Evolutionary conservation across 176 grass and related monocot species (phyloP), one percentile per base, ranked within the genome.

Genomic region (Avena insularis): DNA sequence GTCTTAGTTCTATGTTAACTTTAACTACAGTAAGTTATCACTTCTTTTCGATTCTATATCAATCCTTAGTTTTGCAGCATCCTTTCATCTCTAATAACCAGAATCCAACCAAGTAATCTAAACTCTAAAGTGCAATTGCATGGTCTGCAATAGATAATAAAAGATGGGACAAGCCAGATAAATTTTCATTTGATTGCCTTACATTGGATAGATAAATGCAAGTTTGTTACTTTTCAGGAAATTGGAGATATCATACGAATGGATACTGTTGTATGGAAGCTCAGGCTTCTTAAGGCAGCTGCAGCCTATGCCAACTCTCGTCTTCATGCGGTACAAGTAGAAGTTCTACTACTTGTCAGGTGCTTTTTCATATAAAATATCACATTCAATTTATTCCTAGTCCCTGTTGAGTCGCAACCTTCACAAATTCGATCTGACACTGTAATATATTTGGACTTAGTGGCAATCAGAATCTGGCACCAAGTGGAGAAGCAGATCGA

Each of bases 311-410:
- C 93, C 65, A 98, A 98, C 75, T 98, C 95, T 83, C 86, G 90
- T 49, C 83, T 98, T 60, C 86, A 93, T 95, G 93, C 90, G 21
- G 88, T 98, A 75, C 46, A 89, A 79, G 91, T 91, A 23, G 93
- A 94, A 87, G 95, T 98, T 83, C 80, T 98, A 84, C 61, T 98
- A 70, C 88, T 98, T 86, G 90, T 79, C 9, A 98, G 95, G 93
- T 98, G 77, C 20, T 1, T 83, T 89, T 51, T 43, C 9, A 0
- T 43, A 20, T 43, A 71, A 71, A 16, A 11, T 23, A 27, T 66
- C 12, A 38, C 55, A 46, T 6, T n/a, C 2, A 4, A 17, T 81
- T 81, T 20, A 8, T 77, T 83, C 58, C 8, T 66, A 61, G 43
- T 86, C 27, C 21, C 19, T 14, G 0, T 29, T 17, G 15, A 43